A percentile compares a stretch with the other conserved stretches of the same genome.
Evolutionary conservation across 345 rosid species (phyloP).

Genomic region (Brassica nigra): DNA sequence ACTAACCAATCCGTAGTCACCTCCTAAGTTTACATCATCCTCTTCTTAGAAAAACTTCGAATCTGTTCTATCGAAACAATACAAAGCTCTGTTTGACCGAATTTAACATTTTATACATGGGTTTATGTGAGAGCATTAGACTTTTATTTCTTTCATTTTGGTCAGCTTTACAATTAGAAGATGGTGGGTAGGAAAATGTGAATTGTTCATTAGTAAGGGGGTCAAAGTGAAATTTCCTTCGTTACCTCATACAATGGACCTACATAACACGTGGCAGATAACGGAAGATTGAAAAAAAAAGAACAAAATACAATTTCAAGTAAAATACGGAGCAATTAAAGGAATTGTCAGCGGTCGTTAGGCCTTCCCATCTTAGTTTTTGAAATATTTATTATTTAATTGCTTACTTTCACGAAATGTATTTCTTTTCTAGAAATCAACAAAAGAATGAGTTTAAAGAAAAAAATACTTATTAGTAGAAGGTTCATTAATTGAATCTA

Average conservation of each 20-base stretch:
- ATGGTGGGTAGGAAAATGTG: not conserved
- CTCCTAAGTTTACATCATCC: not conserved
- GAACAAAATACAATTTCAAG: conserved; percentile 13
- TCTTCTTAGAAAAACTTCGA: not conserved
- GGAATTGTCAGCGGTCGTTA: conserved; percentile 33
- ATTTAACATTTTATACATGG: not conserved
- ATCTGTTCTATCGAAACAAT: not conserved
- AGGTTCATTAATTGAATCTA: conserved; percentile 19
- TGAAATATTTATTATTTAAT: not conserved
- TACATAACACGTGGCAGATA: conserved; percentile 5
- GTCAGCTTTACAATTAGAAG: not conserved
- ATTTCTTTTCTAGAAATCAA: not conserved
- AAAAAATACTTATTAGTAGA: not conserved
- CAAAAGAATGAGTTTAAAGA: not conserved
- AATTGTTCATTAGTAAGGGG: not conserved
- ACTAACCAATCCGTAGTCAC: too few relatives aligned
- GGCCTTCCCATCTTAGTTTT: not conserved
- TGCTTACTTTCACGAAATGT: conserved; percentile 5
- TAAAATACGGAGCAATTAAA: conserved; percentile 31
- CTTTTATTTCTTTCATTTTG: not conserved
- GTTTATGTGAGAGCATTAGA: conserved; percentile 1
- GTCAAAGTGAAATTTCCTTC: not conserved
- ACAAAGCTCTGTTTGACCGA: not conserved
- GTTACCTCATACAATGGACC: not conserved
- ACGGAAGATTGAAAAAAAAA: not conserved